A percentile compares a stretch with the other conserved stretches of the same genome.
Conservation (phyloP, 164 flowering plant genomes). For the Echeveria elegans region DNA sequence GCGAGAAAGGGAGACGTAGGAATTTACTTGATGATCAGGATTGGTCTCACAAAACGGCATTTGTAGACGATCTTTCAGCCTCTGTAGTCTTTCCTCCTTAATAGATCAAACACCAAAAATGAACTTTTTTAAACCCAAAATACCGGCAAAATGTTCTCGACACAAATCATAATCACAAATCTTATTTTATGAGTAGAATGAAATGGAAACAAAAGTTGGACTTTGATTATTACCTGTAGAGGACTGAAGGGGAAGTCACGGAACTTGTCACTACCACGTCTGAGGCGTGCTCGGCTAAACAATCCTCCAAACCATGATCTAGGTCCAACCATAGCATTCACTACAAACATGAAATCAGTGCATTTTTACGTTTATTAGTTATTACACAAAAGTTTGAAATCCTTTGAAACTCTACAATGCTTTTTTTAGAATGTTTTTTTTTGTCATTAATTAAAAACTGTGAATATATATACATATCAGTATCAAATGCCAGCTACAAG, state of each 20-base stretch:
- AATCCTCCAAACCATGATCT: slow-evolving; percentile 81
- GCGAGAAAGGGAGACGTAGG: background rate
- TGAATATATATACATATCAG: too few species aligned
- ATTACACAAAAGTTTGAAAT: background rate
- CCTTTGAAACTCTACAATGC: background rate
- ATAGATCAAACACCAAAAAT: background rate
- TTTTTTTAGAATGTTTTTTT: background rate
- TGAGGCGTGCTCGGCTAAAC: slow-evolving; percentile 44
- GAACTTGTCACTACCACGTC: slow-evolving; percentile 37
- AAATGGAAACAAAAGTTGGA: too few species aligned
- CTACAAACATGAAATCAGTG: slow-evolving; percentile 37
- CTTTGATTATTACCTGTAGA: slow-evolving; percentile 40
- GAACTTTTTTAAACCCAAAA: background rate
- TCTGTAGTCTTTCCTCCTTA: slow-evolving; percentile 70
- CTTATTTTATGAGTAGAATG: background rate
- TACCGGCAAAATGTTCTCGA: background rate
- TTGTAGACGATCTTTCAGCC: slow-evolving; percentile 62
- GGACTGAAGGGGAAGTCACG: slow-evolving; percentile 47
- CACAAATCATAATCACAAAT: background rate
- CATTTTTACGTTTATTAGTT: background rate
- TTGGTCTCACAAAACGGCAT: slow-evolving; percentile 82
- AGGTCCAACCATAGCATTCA: slow-evolving; percentile 98
- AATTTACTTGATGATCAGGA: slow-evolving; percentile 76
- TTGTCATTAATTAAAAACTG: too few species aligned
- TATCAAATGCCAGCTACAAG: too few species aligned